A percentile compares a stretch with the other conserved stretches of the same genome.
These are phyloP conservation scores for Aspergillus sp. DNA, from an alignment of 2,329 filamentous ascomycete genomes.

Conservation along the genomic window DNA sequence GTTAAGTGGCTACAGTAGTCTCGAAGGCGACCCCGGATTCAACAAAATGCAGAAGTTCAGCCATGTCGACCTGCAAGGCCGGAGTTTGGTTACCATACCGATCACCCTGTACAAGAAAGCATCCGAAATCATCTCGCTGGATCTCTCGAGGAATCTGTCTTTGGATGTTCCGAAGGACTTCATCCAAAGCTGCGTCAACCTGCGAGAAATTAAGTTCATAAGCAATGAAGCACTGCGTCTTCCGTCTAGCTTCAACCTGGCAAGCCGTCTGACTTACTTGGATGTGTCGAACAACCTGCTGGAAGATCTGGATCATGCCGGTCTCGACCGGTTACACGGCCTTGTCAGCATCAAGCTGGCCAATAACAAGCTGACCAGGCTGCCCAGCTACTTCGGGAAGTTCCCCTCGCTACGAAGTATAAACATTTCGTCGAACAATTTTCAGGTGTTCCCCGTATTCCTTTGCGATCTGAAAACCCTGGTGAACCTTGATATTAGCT, in stretches of 20 bases:
- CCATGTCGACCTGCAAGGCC: conserved; percentile 82
- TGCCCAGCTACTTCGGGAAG: conserved; percentile 73
- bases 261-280: conserved; percentile 72
- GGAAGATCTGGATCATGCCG: conserved; percentile 76
- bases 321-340: conserved; percentile 64
- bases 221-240: conserved; percentile 86
- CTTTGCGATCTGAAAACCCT: conserved; percentile 73
- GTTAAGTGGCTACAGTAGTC: conserved; percentile 66
- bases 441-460: conserved; percentile 76
- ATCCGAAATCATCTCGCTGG: conserved; percentile 85
- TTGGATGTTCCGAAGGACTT: conserved; percentile 93
- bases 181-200: conserved; percentile 81
- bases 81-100: conserved; percentile 88
- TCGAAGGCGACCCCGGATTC: conserved; percentile 70
- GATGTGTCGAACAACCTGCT: conserved; percentile 93
- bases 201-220: conserved; percentile 91
- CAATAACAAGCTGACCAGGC: conserved; percentile 75
- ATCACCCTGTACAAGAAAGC: conserved; percentile 89
- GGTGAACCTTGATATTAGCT: conserved; percentile 91
- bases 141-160: conserved; percentile 84
- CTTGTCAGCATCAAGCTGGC: conserved; percentile 85
- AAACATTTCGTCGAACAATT: conserved; percentile 88
- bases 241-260: conserved; percentile 73
- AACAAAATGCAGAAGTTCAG: conserved; percentile 82
- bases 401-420: conserved; percentile 74